Percentiles rank a stretch among this genome's conserved stretches.
phyloP scores from a whole-genome alignment of 1,139 yeast species.

The Candida sp. region DNA sequence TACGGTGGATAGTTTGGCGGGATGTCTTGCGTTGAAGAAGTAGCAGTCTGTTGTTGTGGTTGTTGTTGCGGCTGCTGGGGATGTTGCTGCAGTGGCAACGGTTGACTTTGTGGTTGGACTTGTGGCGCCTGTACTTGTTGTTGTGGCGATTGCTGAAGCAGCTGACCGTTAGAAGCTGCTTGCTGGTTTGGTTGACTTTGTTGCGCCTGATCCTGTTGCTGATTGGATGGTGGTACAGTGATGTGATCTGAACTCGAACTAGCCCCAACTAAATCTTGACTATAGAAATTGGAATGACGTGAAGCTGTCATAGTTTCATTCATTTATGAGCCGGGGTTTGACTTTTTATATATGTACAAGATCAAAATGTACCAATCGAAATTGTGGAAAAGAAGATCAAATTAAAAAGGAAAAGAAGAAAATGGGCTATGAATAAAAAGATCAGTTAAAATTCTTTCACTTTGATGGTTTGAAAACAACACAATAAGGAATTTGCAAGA shows the following conservation, averaged over 20 bases:
- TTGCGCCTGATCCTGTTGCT: background rate
- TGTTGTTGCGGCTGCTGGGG: slow-evolving; percentile 3
- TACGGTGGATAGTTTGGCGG: slow-evolving; percentile 8
- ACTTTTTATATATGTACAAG: background rate
- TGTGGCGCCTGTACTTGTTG: slow-evolving; percentile 8
- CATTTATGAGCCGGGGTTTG: slow-evolving; percentile 11
- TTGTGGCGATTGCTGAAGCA: background rate
- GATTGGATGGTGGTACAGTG: slow-evolving; percentile 1
- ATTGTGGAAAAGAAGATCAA: background rate
- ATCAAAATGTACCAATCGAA: background rate
- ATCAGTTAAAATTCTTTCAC: background rate
- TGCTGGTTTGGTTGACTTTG: background rate
- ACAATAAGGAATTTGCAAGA: slow-evolving; percentile 4
- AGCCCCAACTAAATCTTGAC: slow-evolving; percentile 15
- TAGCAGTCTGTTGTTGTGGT: slow-evolving; percentile 1
- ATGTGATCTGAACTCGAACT: slow-evolving; percentile 16
- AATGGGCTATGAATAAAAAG: background rate
- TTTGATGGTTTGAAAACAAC: background rate
- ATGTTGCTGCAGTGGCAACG: slow-evolving; percentile 5
- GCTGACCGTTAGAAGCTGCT: background rate
- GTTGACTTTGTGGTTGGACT: slow-evolving; percentile 2
- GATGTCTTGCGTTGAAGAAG: slow-evolving; percentile 1
- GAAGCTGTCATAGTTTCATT: slow-evolving; percentile 17
- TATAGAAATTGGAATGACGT: slow-evolving; percentile 16
- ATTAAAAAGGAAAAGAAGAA: background rate